Conservation (phyloP, 2,329 filamentous ascomycete species). For the Dactylellina cionopaga region DNA sequence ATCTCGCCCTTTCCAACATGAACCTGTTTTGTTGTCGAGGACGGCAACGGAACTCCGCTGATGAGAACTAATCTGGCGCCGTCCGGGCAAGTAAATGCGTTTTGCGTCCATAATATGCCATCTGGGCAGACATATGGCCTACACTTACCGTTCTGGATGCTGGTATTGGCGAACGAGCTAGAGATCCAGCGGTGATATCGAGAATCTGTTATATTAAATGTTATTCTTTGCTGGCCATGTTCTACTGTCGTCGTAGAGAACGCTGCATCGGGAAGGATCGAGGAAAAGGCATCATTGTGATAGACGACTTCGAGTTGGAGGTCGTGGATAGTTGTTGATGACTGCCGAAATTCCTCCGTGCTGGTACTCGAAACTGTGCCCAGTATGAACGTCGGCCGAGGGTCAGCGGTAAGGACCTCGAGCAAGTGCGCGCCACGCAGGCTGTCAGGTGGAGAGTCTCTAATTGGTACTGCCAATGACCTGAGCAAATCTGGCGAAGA, state of each 20-base stretch:
- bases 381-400: conserved; percentile 42
- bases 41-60: conserved; percentile 40
- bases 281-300: conserved; percentile 47
- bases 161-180: conserved; percentile 43
- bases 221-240: conserved; percentile 20
- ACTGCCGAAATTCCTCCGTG: conserved; percentile 21
- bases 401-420: conserved; percentile 38
- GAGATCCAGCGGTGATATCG: conserved; percentile 51
- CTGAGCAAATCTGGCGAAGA: conserved; percentile 8
- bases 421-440: conserved; percentile 26
- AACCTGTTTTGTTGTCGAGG: conserved; percentile 28
- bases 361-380: conserved; percentile 26
- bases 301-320: conserved; percentile 45
- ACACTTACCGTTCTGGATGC: conserved; percentile 27
- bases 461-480: conserved; percentile 37
- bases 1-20: conserved; percentile 34
- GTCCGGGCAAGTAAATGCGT: conserved; percentile 36
- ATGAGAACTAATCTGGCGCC: conserved; percentile 42
- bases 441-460: conserved; percentile 27
- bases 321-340: conserved; percentile 45
- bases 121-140: conserved; percentile 46
- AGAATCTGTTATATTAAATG: conserved; percentile 46
- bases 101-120: conserved; percentile 48
- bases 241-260: conserved; percentile 36
- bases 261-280: conserved; percentile 40